Conservation (phyloP, 345 rosid species). For the Raphanus sativus region DNA sequence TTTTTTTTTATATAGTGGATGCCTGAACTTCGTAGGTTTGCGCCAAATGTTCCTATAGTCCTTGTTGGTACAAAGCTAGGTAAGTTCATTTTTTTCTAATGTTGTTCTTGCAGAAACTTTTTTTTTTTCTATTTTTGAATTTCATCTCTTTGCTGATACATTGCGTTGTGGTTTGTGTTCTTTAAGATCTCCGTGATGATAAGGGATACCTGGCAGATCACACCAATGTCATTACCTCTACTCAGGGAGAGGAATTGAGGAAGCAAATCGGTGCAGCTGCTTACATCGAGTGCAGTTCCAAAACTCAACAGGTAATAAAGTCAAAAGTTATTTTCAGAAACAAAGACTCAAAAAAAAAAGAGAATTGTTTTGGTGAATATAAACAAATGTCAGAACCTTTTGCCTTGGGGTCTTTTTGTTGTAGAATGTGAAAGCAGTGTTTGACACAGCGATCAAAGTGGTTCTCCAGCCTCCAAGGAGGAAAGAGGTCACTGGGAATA, state of each 20-base stretch:
- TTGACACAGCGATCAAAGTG: slow-evolving; percentile 91
- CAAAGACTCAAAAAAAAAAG: too few relatives aligned
- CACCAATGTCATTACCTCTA: slow-evolving; percentile 64
- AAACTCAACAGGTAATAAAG: slow-evolving; percentile 91
- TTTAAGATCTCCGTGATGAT: slow-evolving; percentile 80
- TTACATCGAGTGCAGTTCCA: slow-evolving; percentile 95
- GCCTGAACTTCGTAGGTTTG: slow-evolving; percentile 96
- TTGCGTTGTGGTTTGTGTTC: not conserved
- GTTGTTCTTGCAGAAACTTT: not conserved
- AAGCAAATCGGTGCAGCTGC: slow-evolving; percentile 96
- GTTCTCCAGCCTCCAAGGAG: slow-evolving; percentile 96
- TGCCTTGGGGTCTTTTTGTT: slow-evolving; percentile 12
- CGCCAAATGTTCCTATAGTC: slow-evolving; percentile 92
- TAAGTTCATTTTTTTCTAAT: slow-evolving; percentile 28
- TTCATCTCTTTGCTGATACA: not conserved
- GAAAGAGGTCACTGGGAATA: slow-evolving; percentile 68
- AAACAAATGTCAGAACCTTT: not conserved
- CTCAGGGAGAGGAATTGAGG: slow-evolving; percentile 96
- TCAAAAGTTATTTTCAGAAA: not conserved
- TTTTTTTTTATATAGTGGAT: slow-evolving; percentile 67
- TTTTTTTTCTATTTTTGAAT: not conserved
- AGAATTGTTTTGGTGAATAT: too few relatives aligned
- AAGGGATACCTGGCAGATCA: slow-evolving; percentile 69
- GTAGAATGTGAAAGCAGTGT: slow-evolving; percentile 93
- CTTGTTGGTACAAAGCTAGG: slow-evolving; percentile 98